Evolutionary conservation across 2,329 filamentous ascomycete genomes (phyloP).

Genomic region (Botrytis squamosa): DNA sequence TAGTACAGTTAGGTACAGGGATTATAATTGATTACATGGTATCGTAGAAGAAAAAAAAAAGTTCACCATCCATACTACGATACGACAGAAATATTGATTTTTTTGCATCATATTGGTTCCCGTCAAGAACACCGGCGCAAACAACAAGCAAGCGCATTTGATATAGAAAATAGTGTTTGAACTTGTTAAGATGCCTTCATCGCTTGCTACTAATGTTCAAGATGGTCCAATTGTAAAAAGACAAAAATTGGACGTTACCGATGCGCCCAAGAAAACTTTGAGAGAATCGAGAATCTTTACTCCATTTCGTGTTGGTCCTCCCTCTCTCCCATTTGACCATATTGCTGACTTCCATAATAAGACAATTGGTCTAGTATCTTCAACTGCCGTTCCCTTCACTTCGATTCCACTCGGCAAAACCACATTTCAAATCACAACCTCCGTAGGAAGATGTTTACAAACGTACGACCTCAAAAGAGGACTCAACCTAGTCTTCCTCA

Average conservation of each 20-base stretch:
- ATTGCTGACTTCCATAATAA: constrained; percentile 42
- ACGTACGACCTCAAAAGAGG: constrained; percentile 93
- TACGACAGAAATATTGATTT: neutral
- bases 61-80: neutral
- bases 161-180: neutral
- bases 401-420: constrained; percentile 86
- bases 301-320: constrained; percentile 74
- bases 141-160: constrained; percentile 6
- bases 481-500: constrained; percentile 90
- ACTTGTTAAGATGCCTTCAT: constrained; percentile 46
- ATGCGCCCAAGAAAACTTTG: constrained; percentile 42
- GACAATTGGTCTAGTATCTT: constrained; percentile 92
- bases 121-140: constrained; percentile 5
- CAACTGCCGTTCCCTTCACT: constrained; percentile 86
- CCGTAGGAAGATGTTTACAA: constrained; percentile 83
- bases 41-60: constrained; percentile 1
- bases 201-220: constrained; percentile 43
- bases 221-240: constrained; percentile 71
- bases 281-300: constrained; percentile 81
- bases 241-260: constrained; percentile 59
- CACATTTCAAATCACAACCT: constrained; percentile 96
- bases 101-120: neutral
- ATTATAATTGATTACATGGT: neutral
- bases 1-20: neutral
- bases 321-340: neutral